Evolutionary conservation across 2,329 filamentous ascomycete species (phyloP), one percentile per base, ranked within the genome.

Genomic region (Aspergillus pseudonomiae): DNA sequence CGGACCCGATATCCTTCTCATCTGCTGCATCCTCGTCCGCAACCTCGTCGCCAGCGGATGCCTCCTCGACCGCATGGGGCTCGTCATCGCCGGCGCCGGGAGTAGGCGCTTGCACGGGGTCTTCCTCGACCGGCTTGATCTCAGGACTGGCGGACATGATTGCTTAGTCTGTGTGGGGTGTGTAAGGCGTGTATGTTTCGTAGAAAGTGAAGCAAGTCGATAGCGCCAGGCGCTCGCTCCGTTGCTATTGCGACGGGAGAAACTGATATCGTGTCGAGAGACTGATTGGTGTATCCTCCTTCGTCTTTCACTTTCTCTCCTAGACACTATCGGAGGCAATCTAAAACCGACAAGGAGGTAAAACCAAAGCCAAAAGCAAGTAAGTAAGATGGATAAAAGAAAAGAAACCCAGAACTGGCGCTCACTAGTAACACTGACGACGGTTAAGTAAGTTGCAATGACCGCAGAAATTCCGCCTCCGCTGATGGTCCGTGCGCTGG

Each of bases 1-100:
- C 86, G 21, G 85, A 86, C 39, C 85, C 74, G 36, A 77, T 79
- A 32, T 78, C 80, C 46, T 78, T 83, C 3, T 72, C 70, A 21
- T 71, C 69, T 24, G 11, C 52, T 9, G 30, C 30, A 10, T 59
- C 21, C 34, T 39, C 39, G 11, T 41, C 30, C 30, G 6, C 41
- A 43, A 52, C 57, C 21, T 14, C 39, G 4, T 54, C 39, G 14
- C 57, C 21, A 19, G 62, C 56, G 12, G 66, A 57, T 26, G 48
- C 50, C 24, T 65, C 57, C 45, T 64, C 60, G 26, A 65, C 50
- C n/a, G 53, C 56, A 11, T 67, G 45, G 12, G 39, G 6, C 19
- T 68, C 65, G 28, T 70, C 68, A 16, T 70, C 71, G 30, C 65
- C 70, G 43, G 67, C 70, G 63, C 66, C 67, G 30, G 74, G 72